Percentiles rank a stretch among this genome's conserved stretches.
Evolutionary conservation across 139 green algal species (phyloP).

Genomic region (Tetradesmus lagerheimii): DNA sequence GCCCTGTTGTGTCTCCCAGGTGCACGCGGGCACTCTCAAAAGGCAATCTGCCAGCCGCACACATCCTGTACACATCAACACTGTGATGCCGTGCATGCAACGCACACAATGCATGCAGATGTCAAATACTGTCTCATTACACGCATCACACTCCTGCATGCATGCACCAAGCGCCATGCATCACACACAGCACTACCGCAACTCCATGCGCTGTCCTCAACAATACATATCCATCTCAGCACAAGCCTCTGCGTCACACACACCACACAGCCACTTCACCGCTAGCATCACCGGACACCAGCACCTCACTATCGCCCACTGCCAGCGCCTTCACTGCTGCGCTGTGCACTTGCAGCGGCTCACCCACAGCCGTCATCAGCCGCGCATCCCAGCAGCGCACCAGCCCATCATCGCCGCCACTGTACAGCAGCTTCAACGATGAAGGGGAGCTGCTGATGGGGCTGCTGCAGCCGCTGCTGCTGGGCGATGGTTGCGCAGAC

Average conservation of each 20-base stretch:
- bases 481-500: not conserved
- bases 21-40: not conserved
- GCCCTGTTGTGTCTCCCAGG: not conserved
- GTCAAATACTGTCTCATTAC: not conserved
- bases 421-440: constrained; percentile 69
- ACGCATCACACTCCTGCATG: not conserved
- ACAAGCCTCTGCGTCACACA: constrained; percentile 40
- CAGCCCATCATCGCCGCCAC: constrained; percentile 73
- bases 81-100: not conserved
- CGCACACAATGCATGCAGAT: not conserved
- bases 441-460: constrained; percentile 4
- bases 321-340: constrained; percentile 69
- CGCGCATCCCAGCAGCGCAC: constrained; percentile 59
- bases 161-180: too few relatives aligned
- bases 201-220: too few relatives aligned
- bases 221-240: not conserved
- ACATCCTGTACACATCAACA: not conserved
- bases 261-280: constrained; percentile 78
- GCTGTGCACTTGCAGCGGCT: constrained; percentile 67
- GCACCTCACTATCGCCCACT: constrained; percentile 54
- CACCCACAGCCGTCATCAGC: constrained; percentile 51
- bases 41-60: not conserved
- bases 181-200: too few relatives aligned
- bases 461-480: constrained; percentile 11
- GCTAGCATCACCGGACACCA: constrained; percentile 74